These are phyloP conservation scores for Saccharomycopsis oosterbeekiorum DNA, from an alignment of 805 yeast genomes.

Conservation along the genomic window DNA sequence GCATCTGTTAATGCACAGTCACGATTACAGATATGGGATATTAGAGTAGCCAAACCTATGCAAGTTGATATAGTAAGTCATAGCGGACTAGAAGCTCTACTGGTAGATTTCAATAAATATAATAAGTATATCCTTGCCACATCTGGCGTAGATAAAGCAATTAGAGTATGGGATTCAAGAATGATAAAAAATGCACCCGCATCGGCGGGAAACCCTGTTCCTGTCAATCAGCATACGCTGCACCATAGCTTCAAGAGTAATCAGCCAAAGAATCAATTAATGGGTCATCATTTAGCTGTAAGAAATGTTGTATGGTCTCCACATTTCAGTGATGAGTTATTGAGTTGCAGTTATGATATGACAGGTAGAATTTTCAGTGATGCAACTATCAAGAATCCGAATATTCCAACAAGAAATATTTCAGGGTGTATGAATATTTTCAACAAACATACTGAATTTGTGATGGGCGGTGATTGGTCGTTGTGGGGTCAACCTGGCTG, in stretches of 20 bases:
- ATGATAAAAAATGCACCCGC: constrained; percentile 39
- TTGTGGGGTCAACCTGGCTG: constrained; percentile 95
- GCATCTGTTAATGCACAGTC: constrained; percentile 69
- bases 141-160: constrained; percentile 83
- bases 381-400: constrained; percentile 32
- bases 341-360: constrained; percentile 88
- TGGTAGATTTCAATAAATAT: constrained; percentile 89
- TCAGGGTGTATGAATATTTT: constrained; percentile 51
- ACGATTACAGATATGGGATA: constrained; percentile 72
- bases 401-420: constrained; percentile 14
- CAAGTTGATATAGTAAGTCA: constrained; percentile 57
- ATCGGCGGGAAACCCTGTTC: constrained; percentile 19
- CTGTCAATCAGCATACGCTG: constrained; percentile 23
- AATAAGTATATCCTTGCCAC: constrained; percentile 70
- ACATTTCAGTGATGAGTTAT: constrained; percentile 57
- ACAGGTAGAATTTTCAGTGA: constrained; percentile 82
- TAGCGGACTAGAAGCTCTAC: constrained; percentile 68
- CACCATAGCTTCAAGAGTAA: constrained; percentile 32
- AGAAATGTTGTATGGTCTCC: constrained; percentile 84
- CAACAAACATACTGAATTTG: constrained; percentile 75
- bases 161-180: constrained; percentile 83
- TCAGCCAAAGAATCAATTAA: constrained; percentile 58
- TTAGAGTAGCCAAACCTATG: constrained; percentile 54
- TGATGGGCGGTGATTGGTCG: constrained; percentile 89
- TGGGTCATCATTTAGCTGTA: constrained; percentile 87